Evolutionary conservation across 2,329 filamentous ascomycete genomes (phyloP).

Genomic region (Diplodia seriata): DNA sequence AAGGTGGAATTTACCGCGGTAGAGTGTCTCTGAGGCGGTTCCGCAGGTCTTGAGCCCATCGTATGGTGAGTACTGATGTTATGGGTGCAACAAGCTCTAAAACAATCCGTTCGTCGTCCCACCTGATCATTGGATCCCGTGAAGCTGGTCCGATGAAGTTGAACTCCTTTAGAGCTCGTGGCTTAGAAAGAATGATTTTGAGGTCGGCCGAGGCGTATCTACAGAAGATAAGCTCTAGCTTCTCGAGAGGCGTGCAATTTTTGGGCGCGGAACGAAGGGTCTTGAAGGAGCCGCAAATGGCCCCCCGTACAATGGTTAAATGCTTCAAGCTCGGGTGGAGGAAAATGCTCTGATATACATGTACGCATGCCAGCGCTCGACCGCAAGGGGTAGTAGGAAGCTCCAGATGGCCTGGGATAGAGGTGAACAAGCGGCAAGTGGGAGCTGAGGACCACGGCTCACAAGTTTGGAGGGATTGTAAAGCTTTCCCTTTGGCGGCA

Average conservation of each 20-base stretch:
- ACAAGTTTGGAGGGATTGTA: slow-evolving; percentile 1
- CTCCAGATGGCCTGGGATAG: not conserved
- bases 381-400: not conserved
- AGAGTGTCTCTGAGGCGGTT: not conserved
- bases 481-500: not conserved
- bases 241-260: not conserved
- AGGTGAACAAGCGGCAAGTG: not conserved
- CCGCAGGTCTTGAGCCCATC: not conserved
- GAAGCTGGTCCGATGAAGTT: not conserved
- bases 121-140: too few relatives aligned
- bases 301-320: not conserved
- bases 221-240: not conserved
- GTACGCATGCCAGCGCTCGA: not conserved
- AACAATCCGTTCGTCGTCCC: not conserved
- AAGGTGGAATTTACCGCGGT: not conserved
- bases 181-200: not conserved
- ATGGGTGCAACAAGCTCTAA: not conserved
- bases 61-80: not conserved
- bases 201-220: not conserved
- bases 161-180: not conserved
- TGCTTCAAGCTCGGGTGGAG: not conserved
- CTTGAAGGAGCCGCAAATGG: not conserved
- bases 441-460: not conserved
- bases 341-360: not conserved
- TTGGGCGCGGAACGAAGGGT: not conserved